These are phyloP conservation scores for Nannochloropsis salina DNA, from an alignment of 108 stramenopile genomes.

Conservation along the genomic window DNA sequence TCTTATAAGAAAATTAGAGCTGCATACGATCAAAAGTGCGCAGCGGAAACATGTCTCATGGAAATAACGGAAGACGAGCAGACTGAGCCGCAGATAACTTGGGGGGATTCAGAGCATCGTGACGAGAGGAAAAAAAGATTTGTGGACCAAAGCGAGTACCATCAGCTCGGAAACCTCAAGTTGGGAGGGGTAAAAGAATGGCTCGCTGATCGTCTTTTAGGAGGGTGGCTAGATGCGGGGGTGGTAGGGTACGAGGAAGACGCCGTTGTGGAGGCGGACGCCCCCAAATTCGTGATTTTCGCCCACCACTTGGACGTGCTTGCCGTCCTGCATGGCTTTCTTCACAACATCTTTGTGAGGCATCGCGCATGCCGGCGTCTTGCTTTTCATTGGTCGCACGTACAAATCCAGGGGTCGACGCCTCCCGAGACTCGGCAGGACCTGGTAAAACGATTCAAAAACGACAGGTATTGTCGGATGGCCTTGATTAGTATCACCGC, in stretches of 20 bases:
- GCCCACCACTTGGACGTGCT: conserved; percentile 90
- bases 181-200: conserved; percentile 11
- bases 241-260: background rate
- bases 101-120: background rate
- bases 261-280: background rate
- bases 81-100: background rate
- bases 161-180: background rate
- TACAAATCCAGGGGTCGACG: background rate
- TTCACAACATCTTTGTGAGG: conserved; percentile 37
- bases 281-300: conserved; percentile 79
- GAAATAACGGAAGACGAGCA: background rate
- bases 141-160: background rate
- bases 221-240: conserved; percentile 14
- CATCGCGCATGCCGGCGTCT: background rate
- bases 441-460: conserved; percentile 70
- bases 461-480: conserved; percentile 67
- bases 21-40: too few species aligned
- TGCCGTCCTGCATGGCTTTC: conserved; percentile 61
- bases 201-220: background rate
- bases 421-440: background rate
- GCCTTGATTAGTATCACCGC: conserved; percentile 90
- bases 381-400: background rate
- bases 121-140: background rate
- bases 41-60: background rate
- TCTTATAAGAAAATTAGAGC: too few species aligned